These are phyloP conservation scores for Fusarium tjaetaba DNA, from an alignment of 2,329 filamentous ascomycete species.

Conservation along the genomic window DNA sequence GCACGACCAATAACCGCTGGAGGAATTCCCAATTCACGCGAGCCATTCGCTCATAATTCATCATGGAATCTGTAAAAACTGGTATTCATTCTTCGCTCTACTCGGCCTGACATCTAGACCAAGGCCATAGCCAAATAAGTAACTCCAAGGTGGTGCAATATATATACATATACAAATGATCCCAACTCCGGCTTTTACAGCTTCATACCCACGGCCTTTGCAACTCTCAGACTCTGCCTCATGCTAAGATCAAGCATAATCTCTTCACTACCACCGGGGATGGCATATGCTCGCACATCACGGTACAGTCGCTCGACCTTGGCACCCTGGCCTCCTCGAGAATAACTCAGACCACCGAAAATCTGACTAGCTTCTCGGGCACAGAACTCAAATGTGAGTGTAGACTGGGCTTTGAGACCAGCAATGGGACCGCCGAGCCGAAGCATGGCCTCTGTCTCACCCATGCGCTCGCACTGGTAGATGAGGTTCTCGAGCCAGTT, in stretches of 20 bases:
- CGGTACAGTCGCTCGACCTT: slow-evolving; percentile 96
- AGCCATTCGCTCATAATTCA: not conserved
- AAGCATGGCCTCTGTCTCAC: slow-evolving; percentile 94
- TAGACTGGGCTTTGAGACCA: slow-evolving; percentile 91
- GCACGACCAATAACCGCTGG: slow-evolving; percentile 1
- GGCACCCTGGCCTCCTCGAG: slow-evolving; percentile 89
- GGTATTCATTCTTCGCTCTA: slow-evolving; percentile 23
- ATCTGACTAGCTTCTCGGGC: slow-evolving; percentile 97
- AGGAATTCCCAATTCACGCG: not conserved
- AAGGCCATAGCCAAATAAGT: not conserved
- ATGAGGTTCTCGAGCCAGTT: slow-evolving; percentile 96
- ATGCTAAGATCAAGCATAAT: slow-evolving; percentile 99
- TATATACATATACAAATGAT: slow-evolving; percentile 24
- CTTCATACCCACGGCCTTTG: slow-evolving; percentile 95
- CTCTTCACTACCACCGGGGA: slow-evolving; percentile 95
- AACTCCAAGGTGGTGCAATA: slow-evolving; percentile 21
- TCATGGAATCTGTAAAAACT: not conserved
- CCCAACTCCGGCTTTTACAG: slow-evolving; percentile 63
- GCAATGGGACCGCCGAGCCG: slow-evolving; percentile 95
- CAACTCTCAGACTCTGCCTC: slow-evolving; percentile 86
- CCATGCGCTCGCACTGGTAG: slow-evolving; percentile 93
- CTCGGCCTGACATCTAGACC: not conserved
- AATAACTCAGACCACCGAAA: slow-evolving; percentile 94
- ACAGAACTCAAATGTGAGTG: slow-evolving; percentile 96
- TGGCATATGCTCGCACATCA: slow-evolving; percentile 94